Base-by-base conservation (phyloP, 345 rosid genomes). In the Ailanthus altissimus region DNA sequence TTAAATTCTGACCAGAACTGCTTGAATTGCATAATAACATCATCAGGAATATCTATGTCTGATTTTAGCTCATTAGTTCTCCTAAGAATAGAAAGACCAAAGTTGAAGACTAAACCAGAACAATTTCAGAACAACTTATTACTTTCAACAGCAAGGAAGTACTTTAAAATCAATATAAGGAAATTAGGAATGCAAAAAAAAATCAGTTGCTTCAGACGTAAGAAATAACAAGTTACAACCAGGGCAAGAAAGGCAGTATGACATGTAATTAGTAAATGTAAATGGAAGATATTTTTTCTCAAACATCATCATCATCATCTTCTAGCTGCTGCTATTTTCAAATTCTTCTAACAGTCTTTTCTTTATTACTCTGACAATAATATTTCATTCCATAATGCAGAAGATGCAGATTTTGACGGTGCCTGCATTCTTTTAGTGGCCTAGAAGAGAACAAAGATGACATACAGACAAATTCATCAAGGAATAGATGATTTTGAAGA, bases 1-100 rank as follows among this genome's bases (percentile, higher is more conserved):
- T 72, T 84, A 77, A 90, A 95, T 79, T 88, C 89, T 83, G 75
- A 86, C 98, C 98, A 95, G 84, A 95, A 95, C 75, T 86, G 87
- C 80, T 88, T 85, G 86, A 95, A 95, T 79, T 90, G 90, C 84
- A 75, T 76, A 40, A 86, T 74, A 75, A 89, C 32, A 58, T 90
- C 93, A 78, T 82, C 82, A 60, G 97, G 93, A 78, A 95, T 82
- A 76, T 90, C 79, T 5, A 93, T 84, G 2, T 90, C 94, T 79
- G 89, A 89, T 87, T 90, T 90, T 53, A 93, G 87, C 78, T 92
- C 98, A 83, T 91, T 93, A 36, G 92, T 91, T 88, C 97, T 90
- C 92, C 99, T 93, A 77, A 63, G 67, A 25, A 67, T 43, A 26
- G 16, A 69, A 75, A 61, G 36, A 67, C 10, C 13, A 54, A 54